These are phyloP conservation scores for Gossypium gossypioides DNA, from an alignment of 441 rosid species.

Conservation along the genomic window DNA sequence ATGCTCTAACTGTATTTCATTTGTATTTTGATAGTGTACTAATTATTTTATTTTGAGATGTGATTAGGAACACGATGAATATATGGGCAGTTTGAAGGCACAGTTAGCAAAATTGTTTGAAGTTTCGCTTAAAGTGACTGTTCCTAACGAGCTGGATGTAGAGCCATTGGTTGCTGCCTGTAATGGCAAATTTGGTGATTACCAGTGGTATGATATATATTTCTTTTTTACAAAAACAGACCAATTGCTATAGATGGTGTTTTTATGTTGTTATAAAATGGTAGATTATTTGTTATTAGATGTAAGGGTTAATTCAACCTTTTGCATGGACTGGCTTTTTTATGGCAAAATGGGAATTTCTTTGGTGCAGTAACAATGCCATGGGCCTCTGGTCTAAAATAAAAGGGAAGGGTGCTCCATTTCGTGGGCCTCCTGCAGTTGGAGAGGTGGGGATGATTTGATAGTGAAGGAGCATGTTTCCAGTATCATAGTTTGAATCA, in stretches of 20 bases:
- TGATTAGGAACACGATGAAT: conserved; percentile 39
- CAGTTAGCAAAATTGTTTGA: conserved; percentile 51
- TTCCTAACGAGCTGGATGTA: conserved; percentile 47
- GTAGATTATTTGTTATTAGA: not conserved
- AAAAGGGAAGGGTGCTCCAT: conserved; percentile 49
- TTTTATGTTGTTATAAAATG: not conserved
- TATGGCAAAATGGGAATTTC: not conserved
- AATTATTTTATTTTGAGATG: not conserved
- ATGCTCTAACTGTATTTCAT: not conserved
- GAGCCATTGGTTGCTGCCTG: conserved; percentile 62
- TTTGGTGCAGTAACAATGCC: conserved; percentile 64
- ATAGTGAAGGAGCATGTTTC: not conserved
- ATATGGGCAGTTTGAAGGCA: conserved; percentile 45
- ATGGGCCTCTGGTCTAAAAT: conserved; percentile 72
- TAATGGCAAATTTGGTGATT: conserved; percentile 64
- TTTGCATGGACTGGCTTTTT: not conserved
- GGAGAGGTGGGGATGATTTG: conserved; percentile 48
- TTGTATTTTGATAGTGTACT: not conserved
- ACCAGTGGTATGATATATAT: conserved; percentile 55
- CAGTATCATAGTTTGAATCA: not conserved
- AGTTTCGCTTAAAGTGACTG: conserved; percentile 40
- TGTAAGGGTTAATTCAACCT: not conserved
- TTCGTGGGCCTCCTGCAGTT: conserved; percentile 62
- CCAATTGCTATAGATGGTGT: not conserved
- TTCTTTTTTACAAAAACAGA: not conserved